Evolutionary conservation across 2,329 filamentous ascomycete genomes (phyloP), one percentile per base, ranked within the genome.

Genomic region (Fusarium sarcochroum): DNA sequence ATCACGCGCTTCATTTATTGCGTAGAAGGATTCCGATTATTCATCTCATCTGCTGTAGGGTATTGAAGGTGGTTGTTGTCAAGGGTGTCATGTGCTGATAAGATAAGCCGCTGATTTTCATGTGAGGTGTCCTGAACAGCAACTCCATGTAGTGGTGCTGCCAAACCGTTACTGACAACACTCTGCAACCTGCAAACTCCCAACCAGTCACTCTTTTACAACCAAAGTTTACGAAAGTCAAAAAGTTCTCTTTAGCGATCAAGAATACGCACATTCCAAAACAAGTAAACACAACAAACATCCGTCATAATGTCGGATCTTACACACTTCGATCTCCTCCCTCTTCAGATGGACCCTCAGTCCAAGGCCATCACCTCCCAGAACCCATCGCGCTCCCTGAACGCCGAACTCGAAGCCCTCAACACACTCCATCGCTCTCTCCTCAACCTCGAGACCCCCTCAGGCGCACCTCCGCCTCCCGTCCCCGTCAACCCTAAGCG

Each of bases 401-500:
- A 84, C 53, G 79, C 85, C 71, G 91, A 93, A 78, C 89, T 98
- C 71, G 81, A 86, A 34, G 83, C 89, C 41, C 89, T 98, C 64
- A 98, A 97, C 85, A 76, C 80, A 50, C 88, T 98, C 50, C 93
- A 97, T 88, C 89, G 89, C 71, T 80, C 87, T 42, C 87, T 98
- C 63, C 84, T 96, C 73, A 80, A 81, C 56, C 55, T 77, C 62
- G 79, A 80, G 13, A 70, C 71, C 11, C 87, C 93, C 7, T 86
- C 88, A 61, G 85, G 82, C 47, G 84, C 93, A 20, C 95, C 95
- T 0, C 94, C 94, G 7, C 92, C 95, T 0, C 96, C 96, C 0
- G 87, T 97, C 41, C 94, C 94, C 62, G 91, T 98, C 66, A 97
- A 97, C 84, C 94, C 93, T 51, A 97, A 98, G 83, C 93, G 95